Conservation (phyloP, 2,329 filamentous ascomycete genomes). For the Fusarium clavum region DNA sequence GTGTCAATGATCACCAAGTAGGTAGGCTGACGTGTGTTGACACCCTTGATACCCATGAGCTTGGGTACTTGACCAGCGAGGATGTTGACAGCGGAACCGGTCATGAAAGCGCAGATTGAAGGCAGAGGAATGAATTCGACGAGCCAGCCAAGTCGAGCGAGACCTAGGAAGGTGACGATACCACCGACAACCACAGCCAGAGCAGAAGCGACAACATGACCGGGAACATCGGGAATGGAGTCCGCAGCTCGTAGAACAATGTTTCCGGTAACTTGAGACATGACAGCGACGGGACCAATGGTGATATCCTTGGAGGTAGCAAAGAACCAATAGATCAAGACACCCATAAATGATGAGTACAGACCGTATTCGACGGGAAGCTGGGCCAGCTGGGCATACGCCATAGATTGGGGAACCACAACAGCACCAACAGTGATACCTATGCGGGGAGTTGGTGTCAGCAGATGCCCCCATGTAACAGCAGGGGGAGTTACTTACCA, state of each 20-base stretch:
- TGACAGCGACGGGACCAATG: conserved; percentile 73
- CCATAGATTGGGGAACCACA: conserved; percentile 67
- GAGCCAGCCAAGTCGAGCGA: conserved; percentile 64
- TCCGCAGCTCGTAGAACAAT: conserved; percentile 57
- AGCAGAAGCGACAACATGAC: conserved; percentile 60
- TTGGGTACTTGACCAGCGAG: conserved; percentile 62
- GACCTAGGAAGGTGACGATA: conserved; percentile 62
- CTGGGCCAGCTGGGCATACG: conserved; percentile 62
- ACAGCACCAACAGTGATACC: conserved; percentile 63
- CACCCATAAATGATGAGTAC: conserved; percentile 91
- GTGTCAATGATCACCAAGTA: conserved; percentile 65
- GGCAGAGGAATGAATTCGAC: conserved; percentile 66
- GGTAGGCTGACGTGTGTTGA: conserved; percentile 62
- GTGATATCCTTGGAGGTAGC: conserved; percentile 94
- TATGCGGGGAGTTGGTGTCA: conserved; percentile 41
- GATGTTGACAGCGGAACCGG: conserved; percentile 64
- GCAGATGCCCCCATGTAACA: conserved; percentile 10
- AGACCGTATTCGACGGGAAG: conserved; percentile 63
- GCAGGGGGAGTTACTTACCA: conserved; percentile 47
- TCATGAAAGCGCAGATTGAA: conserved; percentile 67
- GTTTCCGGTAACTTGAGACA: conserved; percentile 64
- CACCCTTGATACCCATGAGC: conserved; percentile 62
- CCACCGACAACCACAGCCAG: conserved; percentile 61
- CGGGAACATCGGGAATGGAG: conserved; percentile 53
- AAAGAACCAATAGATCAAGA: conserved; percentile 96